These are phyloP conservation scores for Solanum ahanhuiri DNA, from an alignment of 257 asterid species.

Conservation along the genomic window DNA sequence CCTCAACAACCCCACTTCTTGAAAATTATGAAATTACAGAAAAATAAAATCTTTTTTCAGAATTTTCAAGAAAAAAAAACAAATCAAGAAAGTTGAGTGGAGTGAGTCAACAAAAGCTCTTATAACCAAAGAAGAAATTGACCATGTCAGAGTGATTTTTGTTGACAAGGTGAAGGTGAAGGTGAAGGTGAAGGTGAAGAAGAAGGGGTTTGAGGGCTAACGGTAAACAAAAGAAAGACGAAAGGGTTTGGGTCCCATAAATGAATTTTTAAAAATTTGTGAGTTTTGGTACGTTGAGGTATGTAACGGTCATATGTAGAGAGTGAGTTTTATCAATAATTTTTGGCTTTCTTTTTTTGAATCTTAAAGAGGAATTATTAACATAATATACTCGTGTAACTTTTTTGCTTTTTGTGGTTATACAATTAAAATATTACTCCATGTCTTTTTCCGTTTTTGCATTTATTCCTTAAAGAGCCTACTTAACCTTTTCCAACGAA, in stretches of 20 bases:
- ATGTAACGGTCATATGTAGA: constrained; percentile 17
- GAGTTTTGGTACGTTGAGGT: constrained; percentile 14
- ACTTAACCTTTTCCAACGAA: background rate
- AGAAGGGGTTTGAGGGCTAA: background rate
- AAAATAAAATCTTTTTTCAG: background rate
- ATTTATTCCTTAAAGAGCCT: background rate
- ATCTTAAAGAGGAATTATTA: background rate
- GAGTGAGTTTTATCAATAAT: background rate
- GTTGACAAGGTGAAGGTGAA: background rate
- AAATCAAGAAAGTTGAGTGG: background rate
- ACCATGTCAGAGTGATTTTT: background rate
- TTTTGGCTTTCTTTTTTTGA: background rate
- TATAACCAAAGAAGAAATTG: background rate
- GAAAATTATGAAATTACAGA: background rate
- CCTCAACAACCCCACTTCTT: background rate
- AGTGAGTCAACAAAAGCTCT: background rate
- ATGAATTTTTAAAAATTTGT: background rate
- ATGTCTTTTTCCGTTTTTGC: background rate
- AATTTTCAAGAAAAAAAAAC: background rate
- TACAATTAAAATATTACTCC: background rate
- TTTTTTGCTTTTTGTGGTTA: background rate
- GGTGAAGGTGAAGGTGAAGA: no score
- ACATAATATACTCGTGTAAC: background rate
- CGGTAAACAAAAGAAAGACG: constrained; percentile 6
- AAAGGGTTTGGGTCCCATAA: background rate